These are phyloP conservation scores for Teratosphaeria zuluensis DNA, from an alignment of 2,329 filamentous ascomycete species.

Conservation along the genomic window DNA sequence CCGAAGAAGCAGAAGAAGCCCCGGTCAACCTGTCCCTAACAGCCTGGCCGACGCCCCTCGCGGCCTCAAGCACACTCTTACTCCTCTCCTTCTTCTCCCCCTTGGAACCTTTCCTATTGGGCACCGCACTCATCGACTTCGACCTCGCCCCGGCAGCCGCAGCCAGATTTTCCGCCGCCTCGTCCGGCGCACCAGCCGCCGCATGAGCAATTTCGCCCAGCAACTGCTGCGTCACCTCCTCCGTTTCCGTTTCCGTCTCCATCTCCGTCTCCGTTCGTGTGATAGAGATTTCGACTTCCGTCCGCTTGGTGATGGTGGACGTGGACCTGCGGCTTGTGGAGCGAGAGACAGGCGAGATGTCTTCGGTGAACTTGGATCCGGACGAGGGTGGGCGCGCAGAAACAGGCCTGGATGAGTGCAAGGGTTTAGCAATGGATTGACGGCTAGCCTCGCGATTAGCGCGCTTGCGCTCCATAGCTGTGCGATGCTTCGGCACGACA, in stretches of 20 bases:
- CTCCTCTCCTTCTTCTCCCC: conserved; percentile 2
- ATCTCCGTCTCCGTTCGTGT: not conserved
- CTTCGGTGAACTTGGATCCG: conserved; percentile 6
- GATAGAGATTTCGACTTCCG: conserved; percentile 3
- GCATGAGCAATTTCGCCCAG: not conserved
- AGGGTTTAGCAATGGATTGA: not conserved
- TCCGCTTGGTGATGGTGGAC: conserved; percentile 5
- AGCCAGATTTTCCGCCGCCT: not conserved
- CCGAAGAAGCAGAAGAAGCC: not conserved
- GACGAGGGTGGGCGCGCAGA: conserved; percentile 1
- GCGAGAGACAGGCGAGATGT: not conserved
- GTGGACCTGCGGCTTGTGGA: not conserved
- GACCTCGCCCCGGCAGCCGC: not conserved
- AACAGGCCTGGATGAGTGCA: not conserved
- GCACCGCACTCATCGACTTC: not conserved
- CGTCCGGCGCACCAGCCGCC: not conserved
- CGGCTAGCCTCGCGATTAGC: not conserved
- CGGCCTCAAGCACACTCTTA: conserved; percentile 5
- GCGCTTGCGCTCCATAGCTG: not conserved
- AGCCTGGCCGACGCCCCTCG: conserved; percentile 11
- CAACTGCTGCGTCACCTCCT: not conserved
- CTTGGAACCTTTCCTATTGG: not conserved
- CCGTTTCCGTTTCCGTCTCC: not conserved
- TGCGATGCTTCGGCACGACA: not conserved
- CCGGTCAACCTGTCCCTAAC: conserved; percentile 7